Base-by-base conservation (phyloP, 2,329 filamentous ascomycete species). In the Fusarium anthophilum region DNA sequence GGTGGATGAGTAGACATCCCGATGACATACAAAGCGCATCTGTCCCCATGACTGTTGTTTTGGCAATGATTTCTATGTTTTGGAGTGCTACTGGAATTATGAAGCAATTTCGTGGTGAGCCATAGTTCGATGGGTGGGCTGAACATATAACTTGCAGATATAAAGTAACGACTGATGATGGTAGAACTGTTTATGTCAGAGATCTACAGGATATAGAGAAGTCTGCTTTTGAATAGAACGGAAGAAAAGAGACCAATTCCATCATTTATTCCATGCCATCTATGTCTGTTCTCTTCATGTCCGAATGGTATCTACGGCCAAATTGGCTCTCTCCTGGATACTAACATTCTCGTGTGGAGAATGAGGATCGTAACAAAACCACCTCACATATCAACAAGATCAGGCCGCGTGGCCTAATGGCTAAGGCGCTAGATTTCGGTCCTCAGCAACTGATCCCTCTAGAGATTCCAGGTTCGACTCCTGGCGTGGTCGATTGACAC, bases 391-490 rank as follows among this genome's bases (percentile, higher is more conserved):
- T 60, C 50, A 26, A 53, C 32, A 26, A 37, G 50, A 53, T 53
- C 32, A 22, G 50, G 50, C 50, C 50, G 50, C 50, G 50, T 53
- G 50, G 50, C 50, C 50, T 53, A 53, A 53, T 53, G 50, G 50
- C 50, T 53, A 53, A 53, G 50, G 50, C 50, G 50, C 50, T 53
- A 53, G 50, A 53, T 53, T 53, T 53, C 50, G 50, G 50, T 53
- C 32, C 2, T 22, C 32, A 53, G 32, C 13, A 53, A 37, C 50
- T 37, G 32, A 53, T 53, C 32, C 32, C 50, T 53, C 50, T 53
- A 53, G 50, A 69, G 69, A 71, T 71, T 71, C 55, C 66, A 70
- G 68, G 68, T 70, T 70, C 68, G 68, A 70, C 32, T 53, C 50
- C 50, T 53, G 50, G 50, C 50, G 50, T 53, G 50, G 50, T 53